Conservation (phyloP, 2,329 filamentous ascomycete species). For the Exophiala phaeomuriformis region DNA sequence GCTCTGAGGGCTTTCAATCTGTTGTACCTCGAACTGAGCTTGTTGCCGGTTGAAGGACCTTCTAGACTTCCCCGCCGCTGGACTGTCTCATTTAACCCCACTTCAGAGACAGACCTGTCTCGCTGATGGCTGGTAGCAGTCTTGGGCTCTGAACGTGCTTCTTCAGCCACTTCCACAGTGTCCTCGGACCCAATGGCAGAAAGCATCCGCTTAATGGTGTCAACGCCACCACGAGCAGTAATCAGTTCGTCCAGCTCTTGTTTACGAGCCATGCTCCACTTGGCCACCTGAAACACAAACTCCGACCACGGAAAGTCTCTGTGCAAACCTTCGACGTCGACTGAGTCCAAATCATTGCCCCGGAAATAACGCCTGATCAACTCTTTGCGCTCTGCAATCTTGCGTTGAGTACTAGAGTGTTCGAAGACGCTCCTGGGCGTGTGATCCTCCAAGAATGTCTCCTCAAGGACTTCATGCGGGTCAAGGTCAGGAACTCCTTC, state of each 20-base stretch:
- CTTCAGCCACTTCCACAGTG: neutral
- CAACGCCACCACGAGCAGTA: constrained; percentile 11
- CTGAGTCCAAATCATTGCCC: constrained; percentile 30
- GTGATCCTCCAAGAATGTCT: constrained; percentile 38
- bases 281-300: constrained; percentile 40
- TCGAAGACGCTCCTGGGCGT: neutral
- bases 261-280: constrained; percentile 35
- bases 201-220: constrained; percentile 8
- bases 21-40: neutral
- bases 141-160: neutral
- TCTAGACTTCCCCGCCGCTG: neutral
- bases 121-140: neutral
- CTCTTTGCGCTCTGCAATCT: constrained; percentile 1
- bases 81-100: neutral
- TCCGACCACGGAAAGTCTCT: constrained; percentile 44
- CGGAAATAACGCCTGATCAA: constrained; percentile 27
- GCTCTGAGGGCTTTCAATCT: constrained; percentile 8
- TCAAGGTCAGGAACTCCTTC: constrained; percentile 32
- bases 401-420: neutral
- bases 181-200: neutral
- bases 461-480: constrained; percentile 35
- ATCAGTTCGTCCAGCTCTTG: constrained; percentile 14
- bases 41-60: neutral
- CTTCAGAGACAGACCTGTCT: neutral
- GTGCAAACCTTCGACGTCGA: constrained; percentile 41